Evolutionary conservation across 768 basidiomycete genomes (phyloP).

Genomic region (Psilocybe cyanescens): DNA sequence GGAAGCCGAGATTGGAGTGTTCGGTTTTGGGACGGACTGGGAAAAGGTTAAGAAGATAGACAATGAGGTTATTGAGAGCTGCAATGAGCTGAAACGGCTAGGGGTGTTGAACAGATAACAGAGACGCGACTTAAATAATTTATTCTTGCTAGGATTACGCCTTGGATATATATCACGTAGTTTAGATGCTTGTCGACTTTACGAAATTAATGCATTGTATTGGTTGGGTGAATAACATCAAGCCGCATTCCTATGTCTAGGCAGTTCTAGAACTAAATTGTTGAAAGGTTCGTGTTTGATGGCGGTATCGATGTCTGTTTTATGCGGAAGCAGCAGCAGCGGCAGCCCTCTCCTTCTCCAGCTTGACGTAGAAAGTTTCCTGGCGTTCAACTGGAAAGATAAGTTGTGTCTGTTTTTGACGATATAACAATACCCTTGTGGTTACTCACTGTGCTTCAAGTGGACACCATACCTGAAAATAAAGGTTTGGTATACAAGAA

Average conservation of each 20-base stretch:
- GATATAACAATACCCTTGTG: background rate
- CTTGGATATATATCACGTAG: conserved; percentile 27
- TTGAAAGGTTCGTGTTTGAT: conserved; percentile 6
- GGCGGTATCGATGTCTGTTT: conserved; percentile 5
- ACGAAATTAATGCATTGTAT: conserved; percentile 19
- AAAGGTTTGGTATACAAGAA: conserved; percentile 22
- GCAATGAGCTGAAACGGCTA: conserved; percentile 73
- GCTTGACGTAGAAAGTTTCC: conserved; percentile 85
- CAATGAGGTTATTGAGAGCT: conserved; percentile 70
- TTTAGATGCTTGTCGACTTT: conserved; percentile 18
- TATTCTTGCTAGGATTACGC: conserved; percentile 24
- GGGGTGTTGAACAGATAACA: conserved; percentile 45
- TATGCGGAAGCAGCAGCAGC: conserved; percentile 19
- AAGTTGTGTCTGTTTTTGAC: background rate
- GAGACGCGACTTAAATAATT: conserved; percentile 20
- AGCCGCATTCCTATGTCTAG: conserved; percentile 13
- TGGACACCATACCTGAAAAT: conserved; percentile 79
- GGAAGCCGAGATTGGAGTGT: conserved; percentile 82
- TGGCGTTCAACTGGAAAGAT: conserved; percentile 70
- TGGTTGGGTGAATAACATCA: conserved; percentile 8
- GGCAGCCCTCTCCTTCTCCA: conserved; percentile 65
- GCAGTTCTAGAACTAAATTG: conserved; percentile 25
- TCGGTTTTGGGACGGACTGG: conserved; percentile 93
- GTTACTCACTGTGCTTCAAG: conserved; percentile 70
- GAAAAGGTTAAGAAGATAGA: conserved; percentile 81